A percentile compares a stretch with the other conserved stretches of the same genome.
Evolutionary conservation across 306 rosid genomes (phyloP).

Genomic region (Corylus heterophylla): DNA sequence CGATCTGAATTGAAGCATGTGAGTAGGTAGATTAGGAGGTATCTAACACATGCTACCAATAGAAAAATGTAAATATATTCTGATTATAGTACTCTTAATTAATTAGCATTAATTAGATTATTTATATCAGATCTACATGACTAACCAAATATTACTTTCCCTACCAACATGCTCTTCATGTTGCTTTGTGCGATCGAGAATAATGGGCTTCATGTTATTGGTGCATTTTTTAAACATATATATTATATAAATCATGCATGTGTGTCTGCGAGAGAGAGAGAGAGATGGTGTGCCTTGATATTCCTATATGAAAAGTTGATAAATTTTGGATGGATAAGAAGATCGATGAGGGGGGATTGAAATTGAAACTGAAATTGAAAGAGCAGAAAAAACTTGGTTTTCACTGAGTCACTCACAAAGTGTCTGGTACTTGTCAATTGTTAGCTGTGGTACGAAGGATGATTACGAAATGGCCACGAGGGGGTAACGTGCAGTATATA

Average conservation of each 20-base stretch:
- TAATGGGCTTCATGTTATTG: constrained; percentile 63
- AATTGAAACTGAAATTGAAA: too few relatives aligned
- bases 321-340: too few relatives aligned
- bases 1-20: constrained; percentile 33
- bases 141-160: constrained; percentile 33
- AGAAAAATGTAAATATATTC: constrained; percentile 10
- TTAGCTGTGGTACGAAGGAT: constrained; percentile 56
- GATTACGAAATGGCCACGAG: constrained; percentile 83
- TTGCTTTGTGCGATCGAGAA: constrained; percentile 33
- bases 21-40: constrained; percentile 49
- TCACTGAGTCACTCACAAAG: constrained; percentile 4
- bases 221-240: background rate
- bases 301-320: background rate
- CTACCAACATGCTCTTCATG: constrained; percentile 37
- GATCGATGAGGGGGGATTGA: too few relatives aligned
- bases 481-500: constrained; percentile 73
- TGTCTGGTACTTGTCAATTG: constrained; percentile 57
- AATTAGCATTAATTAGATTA: too few relatives aligned
- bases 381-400: too few relatives aligned
- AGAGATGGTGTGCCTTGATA: background rate
- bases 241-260: background rate
- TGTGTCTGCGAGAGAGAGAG: background rate
- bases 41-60: constrained; percentile 50
- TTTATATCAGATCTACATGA: constrained; percentile 31
- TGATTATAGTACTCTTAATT: constrained; percentile 18